A percentile compares a stretch with the other conserved stretches of the same genome.
phyloP scores from a whole-genome alignment of 2,329 filamentous ascomycete genomes.

The Clarireedia homoeocarpa region DNA sequence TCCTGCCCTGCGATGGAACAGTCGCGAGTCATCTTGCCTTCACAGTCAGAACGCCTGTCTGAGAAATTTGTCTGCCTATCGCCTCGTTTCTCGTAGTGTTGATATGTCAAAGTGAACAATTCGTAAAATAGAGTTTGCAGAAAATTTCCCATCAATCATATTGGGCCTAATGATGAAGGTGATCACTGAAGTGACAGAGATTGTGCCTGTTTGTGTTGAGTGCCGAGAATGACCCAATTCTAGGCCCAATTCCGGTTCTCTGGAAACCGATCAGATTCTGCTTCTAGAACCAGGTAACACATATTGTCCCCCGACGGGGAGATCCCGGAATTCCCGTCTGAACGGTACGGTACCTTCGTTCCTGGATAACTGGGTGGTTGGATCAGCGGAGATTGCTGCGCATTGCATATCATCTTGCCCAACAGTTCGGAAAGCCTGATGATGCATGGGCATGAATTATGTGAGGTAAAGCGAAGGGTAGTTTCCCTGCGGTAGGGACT shows the following conservation, averaged over 20 bases:
- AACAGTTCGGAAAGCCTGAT: constrained; percentile 4
- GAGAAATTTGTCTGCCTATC: no score
- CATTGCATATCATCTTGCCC: constrained; percentile 3
- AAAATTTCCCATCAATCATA: neutral
- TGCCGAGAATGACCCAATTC: neutral
- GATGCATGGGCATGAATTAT: neutral
- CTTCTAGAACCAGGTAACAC: neutral
- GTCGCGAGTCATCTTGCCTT: neutral
- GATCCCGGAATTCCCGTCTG: constrained; percentile 1
- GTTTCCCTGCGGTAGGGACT: no score
- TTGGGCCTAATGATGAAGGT: neutral
- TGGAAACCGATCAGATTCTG: neutral
- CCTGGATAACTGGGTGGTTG: neutral
- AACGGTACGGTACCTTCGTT: constrained; percentile 3
- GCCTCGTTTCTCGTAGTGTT: neutral
- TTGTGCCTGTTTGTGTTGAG: neutral
- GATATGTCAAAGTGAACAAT: neutral
- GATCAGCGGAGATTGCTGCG: constrained; percentile 7
- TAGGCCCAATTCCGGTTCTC: neutral
- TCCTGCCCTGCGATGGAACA: neutral
- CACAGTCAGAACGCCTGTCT: neutral
- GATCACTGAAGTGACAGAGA: neutral
- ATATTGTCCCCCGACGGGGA: neutral
- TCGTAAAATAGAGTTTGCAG: neutral
- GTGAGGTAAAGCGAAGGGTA: no score